Evolutionary conservation across 2,329 filamentous ascomycete species (phyloP), one percentile per base, ranked within the genome.

Genomic region (Colletotrichum aenigma): DNA sequence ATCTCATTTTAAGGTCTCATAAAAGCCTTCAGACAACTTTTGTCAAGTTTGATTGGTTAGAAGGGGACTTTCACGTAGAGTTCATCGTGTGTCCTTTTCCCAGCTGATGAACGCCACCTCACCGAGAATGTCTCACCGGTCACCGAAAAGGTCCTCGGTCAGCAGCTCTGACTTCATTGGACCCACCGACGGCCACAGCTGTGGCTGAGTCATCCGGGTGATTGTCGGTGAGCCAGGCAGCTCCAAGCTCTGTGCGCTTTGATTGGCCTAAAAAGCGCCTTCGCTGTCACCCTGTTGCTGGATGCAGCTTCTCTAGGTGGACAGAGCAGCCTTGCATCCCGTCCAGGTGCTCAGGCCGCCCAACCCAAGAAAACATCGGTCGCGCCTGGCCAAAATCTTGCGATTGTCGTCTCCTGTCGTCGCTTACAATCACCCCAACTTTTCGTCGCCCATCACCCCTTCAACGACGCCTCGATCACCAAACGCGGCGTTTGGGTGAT

Each of bases 371-470:
- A 75, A 75, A 73, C 73, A 75, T 76, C 34, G 62, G 70, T 73
- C 74, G 64, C 74, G 74, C 70, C 28, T 62, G 56, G 32, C 70
- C 74, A 73, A 74, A 76, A 73, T 69, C 70, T 65, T 74, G 74
- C 70, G 70, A 69, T 55, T 16, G 24, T 6, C 16, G 43, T 34
- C 18, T 66, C 34, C 43, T 72, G 9, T 71, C 36, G 58, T 56
- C 66, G 70, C 36, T 26, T 68, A 73, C 36, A 61, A 58, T 56
- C 38, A 34, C 24, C 21, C n/a, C 55, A 56, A 55, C 36, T 43
- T 64, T 30, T 55, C 26, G 68, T 67, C 38, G 62, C 26, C 62
- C 36, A 26, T 30, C 38, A 10, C 21, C 55, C 26, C 24, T 55
- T 24, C 55, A 28, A 74, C 58, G 26, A n/a, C 64, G 62, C 28